These are phyloP conservation scores for Spathaspora boniae DNA, from an alignment of 805 yeast genomes.

Conservation along the genomic window DNA sequence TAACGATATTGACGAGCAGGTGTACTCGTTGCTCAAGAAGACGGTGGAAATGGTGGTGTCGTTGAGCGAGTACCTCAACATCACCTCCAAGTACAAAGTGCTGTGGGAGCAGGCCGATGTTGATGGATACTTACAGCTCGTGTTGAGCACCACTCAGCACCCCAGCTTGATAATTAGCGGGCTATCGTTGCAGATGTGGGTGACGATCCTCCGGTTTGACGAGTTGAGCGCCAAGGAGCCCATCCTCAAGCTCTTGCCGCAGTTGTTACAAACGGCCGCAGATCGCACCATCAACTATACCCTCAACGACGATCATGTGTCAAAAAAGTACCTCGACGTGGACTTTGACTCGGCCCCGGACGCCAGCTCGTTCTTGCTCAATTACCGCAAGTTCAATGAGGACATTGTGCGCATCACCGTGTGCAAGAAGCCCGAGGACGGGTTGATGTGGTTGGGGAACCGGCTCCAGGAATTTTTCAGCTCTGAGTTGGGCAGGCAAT, in stretches of 20 bases:
- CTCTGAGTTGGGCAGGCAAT: conserved; percentile 62
- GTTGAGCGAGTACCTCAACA: conserved; percentile 71
- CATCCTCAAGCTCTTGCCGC: conserved; percentile 57
- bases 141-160: conserved; percentile 76
- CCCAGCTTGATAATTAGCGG: conserved; percentile 89
- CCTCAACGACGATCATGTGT: conserved; percentile 59
- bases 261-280: conserved; percentile 70
- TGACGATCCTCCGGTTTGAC: conserved; percentile 79
- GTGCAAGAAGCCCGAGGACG: conserved; percentile 79
- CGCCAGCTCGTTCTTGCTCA: conserved; percentile 66
- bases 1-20: conserved; percentile 72
- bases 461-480: conserved; percentile 71
- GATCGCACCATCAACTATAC: conserved; percentile 73
- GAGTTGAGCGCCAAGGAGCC: conserved; percentile 58
- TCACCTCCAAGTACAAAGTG: conserved; percentile 38
- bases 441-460: conserved; percentile 77
- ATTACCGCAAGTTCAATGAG: conserved; percentile 80
- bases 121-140: conserved; percentile 64
- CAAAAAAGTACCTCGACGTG: conserved; percentile 65
- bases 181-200: conserved; percentile 91
- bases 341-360: conserved; percentile 91
- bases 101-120: conserved; percentile 60
- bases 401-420: conserved; percentile 87
- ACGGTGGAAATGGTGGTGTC: conserved; percentile 92
- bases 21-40: conserved; percentile 81